phyloP scores from a whole-genome alignment of 495 filamentous ascomycete genomes.

The Penicillium lividum region DNA sequence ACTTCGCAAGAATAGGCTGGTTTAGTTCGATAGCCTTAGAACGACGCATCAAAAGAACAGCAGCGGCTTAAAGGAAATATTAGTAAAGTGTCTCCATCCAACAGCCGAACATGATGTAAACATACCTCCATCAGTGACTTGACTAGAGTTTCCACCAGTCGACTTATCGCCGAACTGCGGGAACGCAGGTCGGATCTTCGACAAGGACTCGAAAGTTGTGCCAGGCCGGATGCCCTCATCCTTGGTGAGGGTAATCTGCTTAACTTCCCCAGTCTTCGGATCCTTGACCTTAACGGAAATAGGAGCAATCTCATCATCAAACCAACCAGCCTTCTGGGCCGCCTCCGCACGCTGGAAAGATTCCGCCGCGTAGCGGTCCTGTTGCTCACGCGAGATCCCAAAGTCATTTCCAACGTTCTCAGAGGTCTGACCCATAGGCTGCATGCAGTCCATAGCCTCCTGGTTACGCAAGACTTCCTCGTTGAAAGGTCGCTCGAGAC shows the following conservation, averaged over 20 bases:
- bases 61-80: constrained; percentile 57
- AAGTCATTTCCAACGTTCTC: constrained; percentile 97
- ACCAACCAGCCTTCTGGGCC: constrained; percentile 91
- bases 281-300: constrained; percentile 81
- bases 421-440: constrained; percentile 96
- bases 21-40: constrained; percentile 83
- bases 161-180: constrained; percentile 82
- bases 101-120: constrained; percentile 6
- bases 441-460: constrained; percentile 82
- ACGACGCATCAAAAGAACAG: constrained; percentile 90
- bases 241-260: constrained; percentile 72
- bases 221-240: constrained; percentile 91
- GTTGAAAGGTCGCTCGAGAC: constrained; percentile 71
- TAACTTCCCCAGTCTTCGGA: constrained; percentile 73
- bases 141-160: constrained; percentile 93
- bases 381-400: constrained; percentile 71
- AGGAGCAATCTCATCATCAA: constrained; percentile 92
- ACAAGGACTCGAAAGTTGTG: constrained; percentile 78
- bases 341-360: constrained; percentile 81
- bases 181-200: constrained; percentile 90
- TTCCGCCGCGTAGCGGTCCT: constrained; percentile 86
- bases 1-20: constrained; percentile 93
- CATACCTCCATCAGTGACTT: constrained; percentile 86
- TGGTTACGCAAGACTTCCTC: constrained; percentile 72
- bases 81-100: not conserved